Evolutionary conservation across 768 basidiomycete genomes (phyloP), one percentile per base, ranked within the genome.

Genomic region (Lentinula lateritia): DNA sequence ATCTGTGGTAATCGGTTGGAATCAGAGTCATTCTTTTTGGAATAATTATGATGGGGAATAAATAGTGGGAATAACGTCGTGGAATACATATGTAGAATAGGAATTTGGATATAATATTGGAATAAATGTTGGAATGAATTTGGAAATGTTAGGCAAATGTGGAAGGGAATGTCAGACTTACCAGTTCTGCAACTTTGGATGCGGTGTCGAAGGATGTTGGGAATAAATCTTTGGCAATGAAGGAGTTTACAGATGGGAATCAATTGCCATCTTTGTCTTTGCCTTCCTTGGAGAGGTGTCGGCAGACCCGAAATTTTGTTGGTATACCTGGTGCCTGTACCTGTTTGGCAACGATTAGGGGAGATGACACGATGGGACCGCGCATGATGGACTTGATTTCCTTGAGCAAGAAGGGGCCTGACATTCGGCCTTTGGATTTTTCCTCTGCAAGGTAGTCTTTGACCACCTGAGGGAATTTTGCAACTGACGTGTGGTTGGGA

Each of bases 401-500:
- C 5, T 43, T 16, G 5, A 15, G 42, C n/a, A n/a, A n/a, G n/a
- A n/a, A n/a, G n/a, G n/a, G n/a, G n/a, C n/a, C n/a, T n/a, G n/a
- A n/a, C n/a, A n/a, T n/a, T n/a, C n/a, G n/a, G n/a, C n/a, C n/a
- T n/a, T n/a, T n/a, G n/a, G n/a, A n/a, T n/a, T n/a, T n/a, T 10
- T 43, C 42, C 42, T 43, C 16, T 16, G 7, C 6, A 1, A 43
- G 42, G 42, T 43, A 43, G 13, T 43, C 8, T 0, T 35, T 6
- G 5, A 38, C 9, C 6, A 52, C 52, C 28, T 52, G 32, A 3
- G 52, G 52, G 35, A 35, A 16, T 36, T 52, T 10, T 13, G 5
- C 2, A 15, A 59, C 64, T 1, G 66, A 67, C 1, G 52, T 56
- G 16, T 62, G 60, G 36, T 71, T 67, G 0, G 58, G 58, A 5